These are phyloP conservation scores for Theobroma grandiflorum DNA, from an alignment of 441 rosid genomes.

Conservation along the genomic window DNA sequence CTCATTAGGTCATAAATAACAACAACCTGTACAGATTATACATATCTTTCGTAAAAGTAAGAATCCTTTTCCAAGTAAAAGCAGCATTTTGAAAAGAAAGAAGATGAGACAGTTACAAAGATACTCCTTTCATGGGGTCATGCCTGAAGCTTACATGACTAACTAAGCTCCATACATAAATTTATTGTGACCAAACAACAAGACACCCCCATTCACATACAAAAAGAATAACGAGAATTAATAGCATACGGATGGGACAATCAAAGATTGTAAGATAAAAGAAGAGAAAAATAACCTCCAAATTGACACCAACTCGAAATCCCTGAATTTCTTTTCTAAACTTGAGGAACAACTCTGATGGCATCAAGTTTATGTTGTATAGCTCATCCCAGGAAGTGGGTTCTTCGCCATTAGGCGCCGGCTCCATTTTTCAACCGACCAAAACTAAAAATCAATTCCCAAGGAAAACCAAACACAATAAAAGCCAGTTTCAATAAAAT, in stretches of 20 bases:
- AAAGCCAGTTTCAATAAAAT: slow-evolving; percentile 5
- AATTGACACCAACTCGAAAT: slow-evolving; percentile 84
- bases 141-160: neutral
- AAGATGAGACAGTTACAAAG: neutral
- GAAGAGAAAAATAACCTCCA: slow-evolving; percentile 57
- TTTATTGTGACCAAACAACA: neutral
- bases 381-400: slow-evolving; percentile 88
- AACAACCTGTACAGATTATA: slow-evolving; percentile 18
- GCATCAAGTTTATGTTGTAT: slow-evolving; percentile 72
- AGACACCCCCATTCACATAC: neutral
- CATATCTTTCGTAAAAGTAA: neutral
- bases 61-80: neutral
- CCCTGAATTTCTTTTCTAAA: slow-evolving; percentile 90
- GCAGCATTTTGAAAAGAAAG: neutral
- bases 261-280: neutral
- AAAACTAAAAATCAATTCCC: slow-evolving; percentile 9
- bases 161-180: neutral
- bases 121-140: neutral
- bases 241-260: neutral
- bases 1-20: slow-evolving; percentile 21
- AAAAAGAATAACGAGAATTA: neutral
- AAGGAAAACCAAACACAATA: neutral
- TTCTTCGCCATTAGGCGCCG: slow-evolving; percentile 56
- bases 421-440: slow-evolving; percentile 49
- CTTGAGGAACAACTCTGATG: slow-evolving; percentile 85